Conservation (phyloP, 1,139 yeast genomes). For the Chernovozyma aurita region DNA sequence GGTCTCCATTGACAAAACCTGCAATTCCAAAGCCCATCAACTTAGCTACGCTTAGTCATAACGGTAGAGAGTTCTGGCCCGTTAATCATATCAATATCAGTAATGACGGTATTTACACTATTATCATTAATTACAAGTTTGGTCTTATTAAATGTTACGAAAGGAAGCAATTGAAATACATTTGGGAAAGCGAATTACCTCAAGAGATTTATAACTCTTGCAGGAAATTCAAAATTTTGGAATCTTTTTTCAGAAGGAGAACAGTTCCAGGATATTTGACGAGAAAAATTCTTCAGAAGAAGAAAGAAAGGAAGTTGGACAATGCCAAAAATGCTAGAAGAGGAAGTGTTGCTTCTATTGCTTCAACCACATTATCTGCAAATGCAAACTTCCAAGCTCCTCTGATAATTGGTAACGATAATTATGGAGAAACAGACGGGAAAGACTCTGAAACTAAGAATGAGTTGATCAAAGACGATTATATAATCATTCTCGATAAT, state of each 20-base stretch:
- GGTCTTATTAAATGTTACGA: constrained; percentile 59
- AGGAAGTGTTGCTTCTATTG: too few relatives aligned
- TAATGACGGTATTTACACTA: constrained; percentile 54
- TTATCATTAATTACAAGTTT: constrained; percentile 48
- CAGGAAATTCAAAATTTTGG: constrained; percentile 37
- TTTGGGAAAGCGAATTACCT: constrained; percentile 41
- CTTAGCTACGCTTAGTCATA: constrained; percentile 26
- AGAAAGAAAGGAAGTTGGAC: too few relatives aligned
- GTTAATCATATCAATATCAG: constrained; percentile 57
- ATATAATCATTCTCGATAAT: constrained; percentile 29
- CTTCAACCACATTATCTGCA: too few relatives aligned
- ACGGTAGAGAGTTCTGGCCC: constrained; percentile 59
- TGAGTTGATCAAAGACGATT: too few relatives aligned
- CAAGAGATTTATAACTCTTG: constrained; percentile 9
- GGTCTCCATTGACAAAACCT: constrained; percentile 59
- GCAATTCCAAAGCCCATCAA: constrained; percentile 33
- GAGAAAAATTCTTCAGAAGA: constrained; percentile 40
- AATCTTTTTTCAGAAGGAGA: constrained; percentile 55
- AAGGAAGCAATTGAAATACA: constrained; percentile 45
- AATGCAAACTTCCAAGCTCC: too few relatives aligned
- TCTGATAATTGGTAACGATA: too few relatives aligned
- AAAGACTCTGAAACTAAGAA: too few relatives aligned
- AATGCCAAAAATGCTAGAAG: too few relatives aligned
- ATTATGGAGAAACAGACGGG: too few relatives aligned
- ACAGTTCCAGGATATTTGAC: constrained; percentile 48